phyloP scores from a whole-genome alignment of 345 rosid genomes.

The Aegle marmelos region DNA sequence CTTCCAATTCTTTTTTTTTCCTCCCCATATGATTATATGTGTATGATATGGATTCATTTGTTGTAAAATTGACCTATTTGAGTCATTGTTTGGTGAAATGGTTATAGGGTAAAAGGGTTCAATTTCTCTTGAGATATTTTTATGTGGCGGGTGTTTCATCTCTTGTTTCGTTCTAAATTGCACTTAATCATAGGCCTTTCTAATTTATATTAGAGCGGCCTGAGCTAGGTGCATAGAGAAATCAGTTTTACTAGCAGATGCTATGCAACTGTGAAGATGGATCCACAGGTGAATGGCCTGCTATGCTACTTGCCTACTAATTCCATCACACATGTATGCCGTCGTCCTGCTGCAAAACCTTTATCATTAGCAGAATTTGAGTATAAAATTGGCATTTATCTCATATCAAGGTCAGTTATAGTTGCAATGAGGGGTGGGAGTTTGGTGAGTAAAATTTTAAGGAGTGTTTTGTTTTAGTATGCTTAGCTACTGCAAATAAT shows the following conservation, averaged over 20 bases:
- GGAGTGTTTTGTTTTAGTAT: too few species aligned
- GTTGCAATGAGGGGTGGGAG: neutral
- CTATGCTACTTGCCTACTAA: conserved; percentile 1
- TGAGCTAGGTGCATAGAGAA: conserved; percentile 4
- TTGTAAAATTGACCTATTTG: neutral
- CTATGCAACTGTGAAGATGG: neutral
- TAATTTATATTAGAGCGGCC: neutral
- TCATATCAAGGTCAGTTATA: neutral
- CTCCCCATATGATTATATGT: too few species aligned
- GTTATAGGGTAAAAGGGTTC: neutral
- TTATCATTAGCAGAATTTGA: neutral
- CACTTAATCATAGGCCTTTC: conserved; percentile 5
- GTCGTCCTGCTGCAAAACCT: neutral
- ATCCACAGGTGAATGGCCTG: conserved; percentile 7
- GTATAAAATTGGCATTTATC: neutral
- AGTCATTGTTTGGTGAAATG: neutral
- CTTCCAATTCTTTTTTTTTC: neutral
- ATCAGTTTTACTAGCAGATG: neutral
- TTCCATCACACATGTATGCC: neutral
- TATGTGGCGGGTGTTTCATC: neutral
- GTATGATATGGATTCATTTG: neutral
- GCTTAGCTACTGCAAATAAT: neutral
- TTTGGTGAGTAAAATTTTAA: too few species aligned
- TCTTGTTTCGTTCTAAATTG: neutral
- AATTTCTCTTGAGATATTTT: too few species aligned